Percentiles rank a stretch among this genome's conserved stretches.
Conservation (phyloP, 495 filamentous ascomycete species). For the Friedmanniomyces simplex region DNA sequence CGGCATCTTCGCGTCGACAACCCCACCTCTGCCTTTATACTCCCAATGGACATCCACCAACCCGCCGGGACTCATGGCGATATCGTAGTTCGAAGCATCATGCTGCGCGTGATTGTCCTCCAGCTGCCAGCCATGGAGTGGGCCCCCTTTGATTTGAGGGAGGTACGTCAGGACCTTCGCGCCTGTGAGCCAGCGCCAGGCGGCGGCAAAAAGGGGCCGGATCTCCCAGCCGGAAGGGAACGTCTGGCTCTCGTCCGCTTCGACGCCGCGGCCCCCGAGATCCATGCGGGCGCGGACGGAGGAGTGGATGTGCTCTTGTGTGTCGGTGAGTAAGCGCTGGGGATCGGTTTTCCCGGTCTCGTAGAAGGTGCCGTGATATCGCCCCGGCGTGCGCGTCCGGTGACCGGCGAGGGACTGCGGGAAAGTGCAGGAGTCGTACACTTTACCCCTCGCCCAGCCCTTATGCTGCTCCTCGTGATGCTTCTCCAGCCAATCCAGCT, state of each 20-base stretch:
- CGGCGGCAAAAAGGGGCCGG: not conserved
- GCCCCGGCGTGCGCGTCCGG: slow-evolving; percentile 43
- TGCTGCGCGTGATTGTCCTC: slow-evolving; percentile 6
- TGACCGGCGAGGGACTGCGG: slow-evolving; percentile 43
- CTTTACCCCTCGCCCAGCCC: slow-evolving; percentile 48
- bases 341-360: slow-evolving; percentile 34
- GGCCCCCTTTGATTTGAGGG: slow-evolving; percentile 6
- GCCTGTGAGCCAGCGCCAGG: slow-evolving; percentile 1
- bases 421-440: slow-evolving; percentile 39
- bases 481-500: slow-evolving; percentile 21
- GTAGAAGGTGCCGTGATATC: slow-evolving; percentile 46
- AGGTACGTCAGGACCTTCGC: not conserved
- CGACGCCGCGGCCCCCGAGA: slow-evolving; percentile 43
- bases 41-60: slow-evolving; percentile 7
- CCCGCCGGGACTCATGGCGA: slow-evolving; percentile 5
- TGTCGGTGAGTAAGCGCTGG: slow-evolving; percentile 38
- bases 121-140: slow-evolving; percentile 14
- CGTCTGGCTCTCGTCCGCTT: slow-evolving; percentile 21
- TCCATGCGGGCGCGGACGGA: slow-evolving; percentile 47
- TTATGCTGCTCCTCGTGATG: slow-evolving; percentile 42
- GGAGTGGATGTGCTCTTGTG: slow-evolving; percentile 55
- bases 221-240: slow-evolving; percentile 2
- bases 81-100: slow-evolving; percentile 3
- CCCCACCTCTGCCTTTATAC: slow-evolving; percentile 1
- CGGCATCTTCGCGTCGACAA: not conserved